Evolutionary conservation across 441 rosid species (phyloP).

Genomic region (Pelargonium cotyledonis): DNA sequence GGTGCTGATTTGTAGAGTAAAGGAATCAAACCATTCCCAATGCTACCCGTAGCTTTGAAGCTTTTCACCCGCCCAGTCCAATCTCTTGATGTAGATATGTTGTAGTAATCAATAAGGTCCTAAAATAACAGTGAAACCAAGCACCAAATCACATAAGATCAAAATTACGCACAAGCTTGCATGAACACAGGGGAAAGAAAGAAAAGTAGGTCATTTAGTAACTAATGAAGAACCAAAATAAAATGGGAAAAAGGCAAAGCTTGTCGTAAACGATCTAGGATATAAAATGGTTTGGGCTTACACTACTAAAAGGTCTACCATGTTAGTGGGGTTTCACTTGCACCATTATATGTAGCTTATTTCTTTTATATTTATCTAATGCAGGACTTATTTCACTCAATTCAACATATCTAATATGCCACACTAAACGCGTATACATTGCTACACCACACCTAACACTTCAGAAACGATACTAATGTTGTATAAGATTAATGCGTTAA

Average conservation of each 20-base stretch:
- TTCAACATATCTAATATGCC: background rate
- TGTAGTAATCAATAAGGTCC: slow-evolving; percentile 95
- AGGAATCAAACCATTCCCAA: slow-evolving; percentile 88
- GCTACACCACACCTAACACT: background rate
- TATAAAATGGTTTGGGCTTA: too few relatives aligned
- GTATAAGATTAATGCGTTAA: background rate
- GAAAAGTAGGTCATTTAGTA: background rate
- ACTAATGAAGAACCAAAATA: background rate
- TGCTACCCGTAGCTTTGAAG: slow-evolving; percentile 80
- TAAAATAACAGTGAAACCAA: slow-evolving; percentile 27
- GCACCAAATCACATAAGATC: slow-evolving; percentile 9
- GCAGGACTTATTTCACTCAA: too few relatives aligned
- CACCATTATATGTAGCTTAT: too few relatives aligned
- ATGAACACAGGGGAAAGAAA: background rate
- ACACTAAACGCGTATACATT: slow-evolving; percentile 3
- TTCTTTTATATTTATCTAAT: too few relatives aligned
- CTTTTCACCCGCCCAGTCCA: slow-evolving; percentile 91
- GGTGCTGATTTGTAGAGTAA: slow-evolving; percentile 97
- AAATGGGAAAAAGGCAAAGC: background rate
- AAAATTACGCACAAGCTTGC: slow-evolving; percentile 8
- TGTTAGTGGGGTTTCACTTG: too few relatives aligned
- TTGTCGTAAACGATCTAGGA: background rate
- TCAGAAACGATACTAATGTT: background rate
- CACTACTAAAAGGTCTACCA: too few relatives aligned
- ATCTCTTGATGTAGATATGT: slow-evolving; percentile 75